Evolutionary conservation across 106 monocot genomes (phyloP).

Genomic region (Amphibolis antarctica): DNA sequence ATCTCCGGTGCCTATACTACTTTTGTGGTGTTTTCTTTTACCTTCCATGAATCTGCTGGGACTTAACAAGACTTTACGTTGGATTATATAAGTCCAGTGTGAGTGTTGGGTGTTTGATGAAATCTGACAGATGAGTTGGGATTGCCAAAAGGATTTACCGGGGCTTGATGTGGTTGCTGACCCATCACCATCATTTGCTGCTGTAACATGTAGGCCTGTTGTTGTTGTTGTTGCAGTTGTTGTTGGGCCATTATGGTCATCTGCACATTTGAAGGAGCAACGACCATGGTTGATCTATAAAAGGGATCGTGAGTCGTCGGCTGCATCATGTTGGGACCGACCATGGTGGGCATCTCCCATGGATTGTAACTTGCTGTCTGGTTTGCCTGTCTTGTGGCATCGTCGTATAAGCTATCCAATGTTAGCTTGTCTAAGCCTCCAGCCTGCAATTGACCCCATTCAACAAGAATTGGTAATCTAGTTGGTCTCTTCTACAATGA

Average conservation of each 20-base stretch:
- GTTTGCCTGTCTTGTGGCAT: slow-evolving; percentile 47
- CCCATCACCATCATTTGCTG: slow-evolving; percentile 81
- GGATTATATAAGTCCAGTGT: slow-evolving; percentile 43
- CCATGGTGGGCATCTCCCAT: slow-evolving; percentile 43
- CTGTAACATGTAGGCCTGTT: slow-evolving; percentile 71
- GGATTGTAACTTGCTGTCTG: slow-evolving; percentile 78
- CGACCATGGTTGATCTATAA: slow-evolving; percentile 39
- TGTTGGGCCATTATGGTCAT: slow-evolving; percentile 91
- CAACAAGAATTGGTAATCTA: not conserved
- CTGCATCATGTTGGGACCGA: slow-evolving; percentile 24
- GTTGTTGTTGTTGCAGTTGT: slow-evolving; percentile 93
- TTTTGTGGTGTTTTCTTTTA: not conserved
- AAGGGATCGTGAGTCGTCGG: slow-evolving; percentile 48
- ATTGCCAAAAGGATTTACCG: slow-evolving; percentile 60
- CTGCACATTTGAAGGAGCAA: slow-evolving; percentile 63
- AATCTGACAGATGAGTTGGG: slow-evolving; percentile 25
- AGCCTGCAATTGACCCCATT: slow-evolving; percentile 31
- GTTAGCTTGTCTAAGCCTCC: slow-evolving; percentile 84
- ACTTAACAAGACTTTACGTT: not conserved
- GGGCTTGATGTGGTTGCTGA: slow-evolving; percentile 25
- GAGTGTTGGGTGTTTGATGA: slow-evolving; percentile 37
- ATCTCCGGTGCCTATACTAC: not conserved
- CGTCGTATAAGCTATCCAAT: slow-evolving; percentile 86
- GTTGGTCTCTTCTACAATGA: no score
- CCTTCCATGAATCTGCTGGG: slow-evolving; percentile 2